These are phyloP conservation scores for Fraxinus baroniana DNA, from an alignment of 305 asterid genomes.

Conservation along the genomic window DNA sequence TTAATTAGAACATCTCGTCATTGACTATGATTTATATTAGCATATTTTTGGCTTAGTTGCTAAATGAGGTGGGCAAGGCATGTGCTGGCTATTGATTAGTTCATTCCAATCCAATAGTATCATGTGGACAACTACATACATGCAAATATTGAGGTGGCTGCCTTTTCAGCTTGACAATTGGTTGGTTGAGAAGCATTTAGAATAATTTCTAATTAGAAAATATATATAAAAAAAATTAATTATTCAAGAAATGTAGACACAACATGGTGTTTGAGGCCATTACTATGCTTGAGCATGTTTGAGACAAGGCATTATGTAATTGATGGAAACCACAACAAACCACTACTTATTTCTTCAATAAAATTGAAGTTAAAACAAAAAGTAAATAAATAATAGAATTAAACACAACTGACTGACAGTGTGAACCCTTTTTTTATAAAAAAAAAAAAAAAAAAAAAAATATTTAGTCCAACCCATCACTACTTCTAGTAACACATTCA, in stretches of 20 bases:
- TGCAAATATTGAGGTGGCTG: slow-evolving; percentile 14
- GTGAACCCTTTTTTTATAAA: no score
- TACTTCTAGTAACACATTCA: background rate
- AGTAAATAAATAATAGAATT: background rate
- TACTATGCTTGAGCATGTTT: background rate
- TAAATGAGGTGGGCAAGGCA: background rate
- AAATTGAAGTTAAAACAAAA: background rate
- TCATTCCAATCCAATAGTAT: background rate
- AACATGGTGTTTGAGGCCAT: background rate
- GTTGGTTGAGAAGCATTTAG: slow-evolving; percentile 14
- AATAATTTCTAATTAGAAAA: background rate
- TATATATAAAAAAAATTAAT: background rate
- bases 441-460: no score
- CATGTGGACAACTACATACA: slow-evolving; percentile 23
- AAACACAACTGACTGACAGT: background rate
- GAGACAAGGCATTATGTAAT: background rate
- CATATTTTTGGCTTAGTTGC: background rate
- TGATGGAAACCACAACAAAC: background rate
- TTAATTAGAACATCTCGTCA: no score
- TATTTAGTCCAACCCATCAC: no score
- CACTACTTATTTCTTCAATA: background rate
- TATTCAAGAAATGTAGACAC: background rate
- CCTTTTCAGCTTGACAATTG: slow-evolving; percentile 21
- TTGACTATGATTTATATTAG: no score
- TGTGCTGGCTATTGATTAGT: background rate